These are phyloP conservation scores for Colletotrichum cordylinicola DNA, from an alignment of 2,329 filamentous ascomycete species.

Conservation along the genomic window DNA sequence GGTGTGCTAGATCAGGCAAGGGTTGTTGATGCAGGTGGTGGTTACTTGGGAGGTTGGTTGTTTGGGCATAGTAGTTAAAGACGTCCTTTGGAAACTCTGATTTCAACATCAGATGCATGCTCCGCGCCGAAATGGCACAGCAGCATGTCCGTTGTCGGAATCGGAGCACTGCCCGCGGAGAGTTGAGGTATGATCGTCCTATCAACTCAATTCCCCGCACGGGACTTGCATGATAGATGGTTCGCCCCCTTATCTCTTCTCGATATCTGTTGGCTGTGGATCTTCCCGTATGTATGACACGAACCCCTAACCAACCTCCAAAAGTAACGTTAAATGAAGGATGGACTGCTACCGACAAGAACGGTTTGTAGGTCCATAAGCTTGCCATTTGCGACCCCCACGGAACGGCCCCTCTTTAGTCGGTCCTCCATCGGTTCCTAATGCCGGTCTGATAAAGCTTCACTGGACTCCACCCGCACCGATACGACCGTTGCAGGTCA, in stretches of 20 bases:
- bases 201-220: not conserved
- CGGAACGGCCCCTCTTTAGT: not conserved
- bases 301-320: not conserved
- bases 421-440: not conserved
- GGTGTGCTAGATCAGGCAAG: not conserved
- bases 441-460: not conserved
- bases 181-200: not conserved
- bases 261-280: not conserved
- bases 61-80: not conserved
- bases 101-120: not conserved
- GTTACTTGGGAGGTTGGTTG: not conserved
- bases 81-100: not conserved
- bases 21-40: not conserved
- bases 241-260: not conserved
- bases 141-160: not conserved
- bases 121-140: not conserved
- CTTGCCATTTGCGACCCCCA: not conserved
- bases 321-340: not conserved
- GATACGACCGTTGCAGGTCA: not conserved
- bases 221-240: not conserved
- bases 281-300: not conserved
- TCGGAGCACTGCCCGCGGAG: not conserved
- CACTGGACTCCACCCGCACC: not conserved
- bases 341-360: not conserved
- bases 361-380: not conserved